A percentile compares a stretch with the other conserved stretches of the same genome.
These are phyloP conservation scores for Kuraishia floccosa DNA, from an alignment of 805 yeast genomes.

Conservation along the genomic window DNA sequence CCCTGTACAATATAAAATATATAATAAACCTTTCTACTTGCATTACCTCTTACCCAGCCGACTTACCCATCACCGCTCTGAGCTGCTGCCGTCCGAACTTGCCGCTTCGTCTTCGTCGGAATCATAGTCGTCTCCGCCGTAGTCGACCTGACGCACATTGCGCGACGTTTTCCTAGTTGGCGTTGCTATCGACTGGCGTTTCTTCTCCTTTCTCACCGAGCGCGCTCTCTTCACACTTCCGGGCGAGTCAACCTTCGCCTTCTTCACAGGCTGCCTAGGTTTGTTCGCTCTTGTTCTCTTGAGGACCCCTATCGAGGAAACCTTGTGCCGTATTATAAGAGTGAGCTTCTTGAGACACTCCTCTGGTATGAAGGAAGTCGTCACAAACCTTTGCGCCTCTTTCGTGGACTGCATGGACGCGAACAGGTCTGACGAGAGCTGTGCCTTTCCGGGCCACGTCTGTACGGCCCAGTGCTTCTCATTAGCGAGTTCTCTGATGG, in stretches of 20 bases:
- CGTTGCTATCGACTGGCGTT: no score
- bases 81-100: no score
- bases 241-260: no score
- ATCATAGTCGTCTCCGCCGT: no score
- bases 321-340: conserved; percentile 15
- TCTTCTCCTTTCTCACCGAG: not conserved
- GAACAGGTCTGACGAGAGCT: conserved; percentile 60
- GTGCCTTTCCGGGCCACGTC: conserved; percentile 74
- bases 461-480: conserved; percentile 56
- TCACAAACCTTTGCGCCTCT: conserved; percentile 46
- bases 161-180: conserved; percentile 34
- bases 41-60: no score
- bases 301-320: conserved; percentile 4
- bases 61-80: no score
- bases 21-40: no score
- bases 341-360: conserved; percentile 24
- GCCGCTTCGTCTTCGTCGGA: no score
- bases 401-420: conserved; percentile 43
- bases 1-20: no score
- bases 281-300: conserved; percentile 3
- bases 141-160: conserved; percentile 18
- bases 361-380: conserved; percentile 46
- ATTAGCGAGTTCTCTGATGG: conserved; percentile 47
- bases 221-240: no score
- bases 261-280: conserved; percentile 2